Evolutionary conservation across 2,329 filamentous ascomycete species (phyloP), one percentile per base, ranked within the genome.

Genomic region (Nothopassalora personata): DNA sequence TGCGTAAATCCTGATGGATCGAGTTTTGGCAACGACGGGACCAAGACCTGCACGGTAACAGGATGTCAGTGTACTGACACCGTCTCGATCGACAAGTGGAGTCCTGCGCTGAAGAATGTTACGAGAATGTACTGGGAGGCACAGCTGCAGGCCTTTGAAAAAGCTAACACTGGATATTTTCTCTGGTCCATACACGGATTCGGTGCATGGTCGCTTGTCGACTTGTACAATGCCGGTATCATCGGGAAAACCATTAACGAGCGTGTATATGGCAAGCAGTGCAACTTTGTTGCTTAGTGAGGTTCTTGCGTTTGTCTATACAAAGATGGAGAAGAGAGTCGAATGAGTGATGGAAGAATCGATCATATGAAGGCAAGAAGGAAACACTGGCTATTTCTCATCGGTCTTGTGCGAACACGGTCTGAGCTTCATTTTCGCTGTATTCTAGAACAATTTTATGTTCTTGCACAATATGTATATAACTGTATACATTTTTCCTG

Each of bases 61-160:
- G 71, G 70, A 51, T 79, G 76, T 59, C 71, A 77, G 33, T 75
- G 71, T 45, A 72, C 75, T 7, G 59, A 56, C 53, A 74, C 72
- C 15, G 72, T 75, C 3, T 64, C 65, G 19, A 65, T 75, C 9
- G 59, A 73, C 27, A 47, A 72, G 4, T 75, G 73, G 63, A 70
- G 72, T 9, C 68, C 71, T 53, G 72, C 75, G 56, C 61, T 74
- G 5, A 67, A 74, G 11, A 67, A 71, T 15, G 75, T 75, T 18
- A 72, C 73, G 15, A 63, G 75, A 33, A 66, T 66, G 51, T 78
- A 72, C 60, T 65, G 78, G 39, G 77, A 80, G 63, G 77, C 76
- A 1, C 72, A 79, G 61, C 58, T 80, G 18, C 72, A 79, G 59
- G 72, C 74, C 1, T 79, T 76, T 61, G 76, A 79, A 62, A 56